Base-by-base conservation (phyloP, 805 yeast genomes). In the Metahyphopichia silvanorum region DNA sequence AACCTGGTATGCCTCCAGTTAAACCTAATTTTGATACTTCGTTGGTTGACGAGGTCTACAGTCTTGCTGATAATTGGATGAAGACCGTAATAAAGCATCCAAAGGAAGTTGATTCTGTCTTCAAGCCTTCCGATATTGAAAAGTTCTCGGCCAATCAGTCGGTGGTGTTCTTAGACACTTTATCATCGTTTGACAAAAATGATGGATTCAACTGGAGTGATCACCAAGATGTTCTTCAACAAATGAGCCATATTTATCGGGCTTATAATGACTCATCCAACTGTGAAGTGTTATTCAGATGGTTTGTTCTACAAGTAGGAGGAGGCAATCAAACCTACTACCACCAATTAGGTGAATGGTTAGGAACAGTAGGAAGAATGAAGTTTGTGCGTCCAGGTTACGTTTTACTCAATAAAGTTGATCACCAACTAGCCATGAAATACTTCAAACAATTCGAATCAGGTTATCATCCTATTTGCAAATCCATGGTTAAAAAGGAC, bases 361-460 rank as follows among this genome's bases (percentile, higher is more conserved):
- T 88, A 34, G 94, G 91, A 9, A 79, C 89, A 2, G 93, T 88
- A 15, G 96, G 96, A 14, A 76, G 96, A 67, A 88, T 88, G 96
- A 88, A 88, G 64, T 88, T 81, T 52, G 95, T 86, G 16, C 75
- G 96, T 57, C 95, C 96, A 19, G 86, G 93, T 4, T 87, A 78
- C 60, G 71, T 77, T 27, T 61, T 80, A 39, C 66, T 88, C 40
- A 74, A 77, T 49, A 49, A 60, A 5, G 91, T 81, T 16, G 83
- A 85, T 55, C 75, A 74, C 27, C 65, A 69, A 11, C 64, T 81
- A 42, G 96, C 96, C 0, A 47, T 79, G 10, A 51, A 51, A 3
- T 85, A 89, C 4, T 88, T 84, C 61, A 63, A 63, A 29, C 71
- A 71, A 53, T 71, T 69, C 51, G 76, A 79, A 53, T 52, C 53